Percentiles rank a stretch among this genome's conserved stretches.
Evolutionary conservation across 2,329 filamentous ascomycete genomes (phyloP).

Genomic region (Annulohypoxylon truncatum): DNA sequence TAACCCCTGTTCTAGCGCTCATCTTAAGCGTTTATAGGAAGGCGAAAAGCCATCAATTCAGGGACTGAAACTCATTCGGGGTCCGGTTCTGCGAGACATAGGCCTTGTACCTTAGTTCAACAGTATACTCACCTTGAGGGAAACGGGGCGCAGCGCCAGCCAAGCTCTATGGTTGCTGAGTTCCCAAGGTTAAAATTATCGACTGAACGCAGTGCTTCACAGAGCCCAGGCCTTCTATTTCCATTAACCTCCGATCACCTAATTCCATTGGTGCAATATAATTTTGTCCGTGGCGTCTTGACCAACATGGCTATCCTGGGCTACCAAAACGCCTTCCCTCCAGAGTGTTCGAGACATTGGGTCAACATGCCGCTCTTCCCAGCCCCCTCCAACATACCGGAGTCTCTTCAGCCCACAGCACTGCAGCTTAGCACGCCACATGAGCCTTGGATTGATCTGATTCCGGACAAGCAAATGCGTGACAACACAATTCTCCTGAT

Average conservation of each 20-base stretch:
- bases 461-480: constrained; percentile 40
- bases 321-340: constrained; percentile 33
- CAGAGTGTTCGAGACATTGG: constrained; percentile 28
- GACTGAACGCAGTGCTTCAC: neutral
- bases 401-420: constrained; percentile 42
- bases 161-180: neutral
- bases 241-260: constrained; percentile 49
- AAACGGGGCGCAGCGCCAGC: neutral
- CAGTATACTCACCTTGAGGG: neutral
- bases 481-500: constrained; percentile 40
- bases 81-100: neutral
- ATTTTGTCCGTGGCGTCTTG: constrained; percentile 52
- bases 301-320: constrained; percentile 50
- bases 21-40: constrained; percentile 26
- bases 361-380: constrained; percentile 40
- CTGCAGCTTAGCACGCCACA: constrained; percentile 43
- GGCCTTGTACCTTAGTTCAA: neutral
- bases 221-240: constrained; percentile 22
- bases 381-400: constrained; percentile 29
- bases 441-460: constrained; percentile 43
- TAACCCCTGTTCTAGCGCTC: neutral
- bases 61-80: neutral
- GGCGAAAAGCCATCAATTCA: constrained; percentile 27
- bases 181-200: neutral
- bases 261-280: constrained; percentile 53